Evolutionary conservation across 306 rosid genomes (phyloP), one percentile per base, ranked within the genome.

Genomic region (Sesbania bispinosa): DNA sequence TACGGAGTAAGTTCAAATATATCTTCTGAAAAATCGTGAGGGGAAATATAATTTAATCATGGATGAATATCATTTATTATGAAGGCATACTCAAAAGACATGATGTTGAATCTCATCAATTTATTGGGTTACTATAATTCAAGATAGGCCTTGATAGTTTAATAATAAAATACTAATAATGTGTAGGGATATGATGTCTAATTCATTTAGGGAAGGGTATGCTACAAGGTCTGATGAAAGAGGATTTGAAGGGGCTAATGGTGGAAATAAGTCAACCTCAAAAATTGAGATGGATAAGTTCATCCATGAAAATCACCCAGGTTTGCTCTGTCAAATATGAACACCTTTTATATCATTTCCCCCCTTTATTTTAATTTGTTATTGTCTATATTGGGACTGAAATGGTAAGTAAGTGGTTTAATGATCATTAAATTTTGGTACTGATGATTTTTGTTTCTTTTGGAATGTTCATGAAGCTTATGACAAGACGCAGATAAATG

Each of bases 1-100:
- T 16, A 1, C 19, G 5, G 87, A 84, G 90, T 81, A 2, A 43
- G 85, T 39, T 6, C 11, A 5, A 13, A 10, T 6, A 36, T 0
- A 6, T 36, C 41, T 36, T 36, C 11, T 36, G 2, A 36, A 36
- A 36, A 36, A n/a, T 9, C 41, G 7, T 36, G 3, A 36, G 7
- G 41, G 41, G 13, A 36, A 8, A 6, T 8, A 1, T 36, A 0
- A 0, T 36, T 36, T 6, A 3, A 36, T 9, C 41, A 2, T 36
- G 11, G 11, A 36, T 36, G 41, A 36, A 9, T 36, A 36, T 36
- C 41, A 33, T 36, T 36, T 36, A 9, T 36, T 1, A 8, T 36
- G 9, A 33, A 36, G 7, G 41, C 41, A 36, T 36, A 11, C 41
- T 36, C 10, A 8, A 9, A 36, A 36, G 13, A 36, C 13, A 36